Percentiles rank a stretch among this genome's conserved stretches.
These are phyloP conservation scores for Ogataea thermomethanolica DNA, from an alignment of 805 yeast species.

Conservation along the genomic window DNA sequence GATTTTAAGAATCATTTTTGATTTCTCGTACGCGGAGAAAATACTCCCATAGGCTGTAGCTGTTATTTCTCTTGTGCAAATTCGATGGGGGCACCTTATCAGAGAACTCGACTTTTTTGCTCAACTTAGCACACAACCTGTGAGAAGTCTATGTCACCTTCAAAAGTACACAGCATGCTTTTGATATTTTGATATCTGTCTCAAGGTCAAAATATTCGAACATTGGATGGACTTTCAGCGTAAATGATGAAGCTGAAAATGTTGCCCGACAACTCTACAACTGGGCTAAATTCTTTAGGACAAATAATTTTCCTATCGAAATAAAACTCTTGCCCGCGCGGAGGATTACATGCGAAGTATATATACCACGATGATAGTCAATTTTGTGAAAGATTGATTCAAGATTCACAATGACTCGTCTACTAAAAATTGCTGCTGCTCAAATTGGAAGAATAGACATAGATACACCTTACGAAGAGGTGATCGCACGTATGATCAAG, in stretches of 20 bases:
- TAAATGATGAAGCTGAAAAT: background rate
- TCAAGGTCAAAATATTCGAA: constrained; percentile 17
- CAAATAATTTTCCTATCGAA: no score
- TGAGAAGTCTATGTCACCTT: constrained; percentile 10
- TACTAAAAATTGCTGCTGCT: constrained; percentile 30
- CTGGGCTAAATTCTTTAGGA: no score
- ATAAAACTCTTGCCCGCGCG: no score
- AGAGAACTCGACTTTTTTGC: constrained; percentile 13
- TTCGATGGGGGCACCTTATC: constrained; percentile 18
- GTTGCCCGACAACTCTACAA: background rate
- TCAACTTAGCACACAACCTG: constrained; percentile 10
- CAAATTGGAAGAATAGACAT: constrained; percentile 34
- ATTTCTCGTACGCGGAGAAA: no score
- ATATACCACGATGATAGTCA: background rate
- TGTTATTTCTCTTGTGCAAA: constrained; percentile 6
- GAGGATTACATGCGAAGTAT: background rate
- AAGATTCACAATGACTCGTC: constrained; percentile 4
- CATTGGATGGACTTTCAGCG: constrained; percentile 15
- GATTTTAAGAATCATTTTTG: background rate
- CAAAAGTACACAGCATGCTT: constrained; percentile 14
- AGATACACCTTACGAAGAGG: constrained; percentile 30
- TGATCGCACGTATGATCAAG: constrained; percentile 29
- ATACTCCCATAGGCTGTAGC: background rate
- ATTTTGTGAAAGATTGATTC: no score
- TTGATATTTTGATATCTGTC: constrained; percentile 17